Evolutionary conservation across 2,329 filamentous ascomycete species (phyloP), one percentile per base, ranked within the genome.

Genomic region (Huntiella moniliformis): DNA sequence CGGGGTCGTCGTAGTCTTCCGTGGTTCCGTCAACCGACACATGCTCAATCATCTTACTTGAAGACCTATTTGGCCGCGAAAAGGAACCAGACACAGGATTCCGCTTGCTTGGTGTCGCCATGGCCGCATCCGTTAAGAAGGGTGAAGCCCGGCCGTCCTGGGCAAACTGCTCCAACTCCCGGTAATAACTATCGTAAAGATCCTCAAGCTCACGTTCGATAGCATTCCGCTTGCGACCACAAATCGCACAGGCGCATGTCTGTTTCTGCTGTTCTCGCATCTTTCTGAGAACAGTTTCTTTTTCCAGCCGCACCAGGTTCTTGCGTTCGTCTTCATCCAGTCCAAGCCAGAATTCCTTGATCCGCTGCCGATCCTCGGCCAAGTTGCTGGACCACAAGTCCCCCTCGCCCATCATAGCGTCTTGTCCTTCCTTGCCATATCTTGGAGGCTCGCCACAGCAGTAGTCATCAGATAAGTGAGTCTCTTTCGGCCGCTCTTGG

Each of bases 201-300:
- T 93, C 87, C 59, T 98, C 91, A 10, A 98, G 70, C 62, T 98
- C 91, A 63, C 98, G 91, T 63, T 98, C 91, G 54, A 98, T 98
- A 35, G 91, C 91, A 10, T 82, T 94, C 45, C 91, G 77, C 66
- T 98, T 98, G 53, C 91, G 76, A 45, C 91, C 91, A 61, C 91
- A 98, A 36, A 98, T 88, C 4, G 86, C 92, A 63, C 91, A 98
- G 60, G 87, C 95, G 67, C 91, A 98, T 2, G 88, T 96, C 61
- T 96, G 87, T 63, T 96, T 96, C 62, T 98, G 91, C 62, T 98
- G 91, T 62, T 98, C 91, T 69, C 98, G 98, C 91, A 98, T 98
- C 68, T 98, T 98, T 58, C 84, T 86, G 47, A 98, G 66, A 0
- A 98, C 91, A 5, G 91, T 88, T 62, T 98, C 88, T 65, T 98